Percentiles rank a stretch among this genome's conserved stretches.
These are phyloP conservation scores for Acer campestre DNA, from an alignment of 345 rosid species.

Conservation along the genomic window DNA sequence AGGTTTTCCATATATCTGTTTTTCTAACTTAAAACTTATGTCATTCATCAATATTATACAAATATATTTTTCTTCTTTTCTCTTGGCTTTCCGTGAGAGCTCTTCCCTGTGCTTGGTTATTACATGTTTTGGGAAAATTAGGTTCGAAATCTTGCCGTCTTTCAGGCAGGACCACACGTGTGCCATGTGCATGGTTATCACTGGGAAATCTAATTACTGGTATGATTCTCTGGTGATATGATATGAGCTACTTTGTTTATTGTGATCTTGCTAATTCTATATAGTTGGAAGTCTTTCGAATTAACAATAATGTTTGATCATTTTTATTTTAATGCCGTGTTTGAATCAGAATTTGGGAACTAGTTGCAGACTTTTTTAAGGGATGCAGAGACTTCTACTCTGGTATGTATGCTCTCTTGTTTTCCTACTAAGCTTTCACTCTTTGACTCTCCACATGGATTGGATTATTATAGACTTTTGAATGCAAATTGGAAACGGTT, in stretches of 20 bases:
- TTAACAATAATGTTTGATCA: not conserved
- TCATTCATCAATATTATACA: no score
- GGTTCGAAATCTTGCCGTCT: not conserved
- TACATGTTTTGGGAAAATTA: not conserved
- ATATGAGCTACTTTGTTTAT: not conserved
- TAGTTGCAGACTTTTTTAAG: not conserved
- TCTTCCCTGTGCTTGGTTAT: not conserved
- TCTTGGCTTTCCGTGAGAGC: not conserved
- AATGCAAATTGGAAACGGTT: constrained; percentile 1
- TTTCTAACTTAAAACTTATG: not conserved
- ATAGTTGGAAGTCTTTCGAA: not conserved
- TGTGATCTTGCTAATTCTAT: not conserved
- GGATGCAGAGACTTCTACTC: not conserved
- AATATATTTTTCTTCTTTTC: not conserved
- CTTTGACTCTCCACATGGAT: not conserved
- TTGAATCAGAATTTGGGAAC: constrained; percentile 1
- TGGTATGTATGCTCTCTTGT: not conserved
- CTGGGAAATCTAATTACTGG: not conserved
- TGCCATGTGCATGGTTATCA: not conserved
- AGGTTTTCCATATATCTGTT: not conserved
- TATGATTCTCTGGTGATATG: not conserved
- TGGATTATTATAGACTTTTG: not conserved
- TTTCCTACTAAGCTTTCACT: not conserved
- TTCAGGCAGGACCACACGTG: not conserved
- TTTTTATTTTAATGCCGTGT: not conserved